These are phyloP conservation scores for Fusarium sp. DNA, from an alignment of 2,329 filamentous ascomycete species.

Conservation along the genomic window DNA sequence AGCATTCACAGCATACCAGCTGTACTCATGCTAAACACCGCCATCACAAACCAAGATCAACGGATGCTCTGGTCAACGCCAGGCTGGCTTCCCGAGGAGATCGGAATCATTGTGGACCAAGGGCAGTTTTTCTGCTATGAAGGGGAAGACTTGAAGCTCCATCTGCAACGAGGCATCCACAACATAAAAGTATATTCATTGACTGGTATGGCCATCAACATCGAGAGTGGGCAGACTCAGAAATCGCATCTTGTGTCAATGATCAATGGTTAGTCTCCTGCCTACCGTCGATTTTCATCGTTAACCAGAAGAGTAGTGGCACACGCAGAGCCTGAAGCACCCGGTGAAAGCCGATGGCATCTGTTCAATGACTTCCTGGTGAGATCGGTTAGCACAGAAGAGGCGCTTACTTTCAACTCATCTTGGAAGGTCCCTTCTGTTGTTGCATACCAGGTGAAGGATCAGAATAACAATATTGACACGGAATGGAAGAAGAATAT, in stretches of 20 bases:
- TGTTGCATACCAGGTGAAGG: slow-evolving; percentile 85
- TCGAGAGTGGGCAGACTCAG: slow-evolving; percentile 85
- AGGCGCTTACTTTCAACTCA: slow-evolving; percentile 89
- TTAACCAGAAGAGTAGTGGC: slow-evolving; percentile 62
- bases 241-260: slow-evolving; percentile 92
- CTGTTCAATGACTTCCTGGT: slow-evolving; percentile 98
- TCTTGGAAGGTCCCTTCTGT: slow-evolving; percentile 94
- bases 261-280: slow-evolving; percentile 72
- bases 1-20: slow-evolving; percentile 83
- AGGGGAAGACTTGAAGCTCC: slow-evolving; percentile 85
- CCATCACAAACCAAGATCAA: slow-evolving; percentile 76
- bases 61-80: slow-evolving; percentile 87
- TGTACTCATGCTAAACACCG: slow-evolving; percentile 89
- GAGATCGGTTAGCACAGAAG: slow-evolving; percentile 78
- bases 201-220: slow-evolving; percentile 88
- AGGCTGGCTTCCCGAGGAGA: slow-evolving; percentile 92
- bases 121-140: slow-evolving; percentile 97
- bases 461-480: slow-evolving; percentile 83
- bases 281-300: neutral
- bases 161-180: slow-evolving; percentile 81
- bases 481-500: slow-evolving; percentile 85
- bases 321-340: slow-evolving; percentile 69
- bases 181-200: slow-evolving; percentile 91
- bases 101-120: slow-evolving; percentile 89
- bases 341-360: slow-evolving; percentile 82